Conservation (phyloP, 2,329 filamentous ascomycete species). For the Ophiostoma piceae region DNA sequence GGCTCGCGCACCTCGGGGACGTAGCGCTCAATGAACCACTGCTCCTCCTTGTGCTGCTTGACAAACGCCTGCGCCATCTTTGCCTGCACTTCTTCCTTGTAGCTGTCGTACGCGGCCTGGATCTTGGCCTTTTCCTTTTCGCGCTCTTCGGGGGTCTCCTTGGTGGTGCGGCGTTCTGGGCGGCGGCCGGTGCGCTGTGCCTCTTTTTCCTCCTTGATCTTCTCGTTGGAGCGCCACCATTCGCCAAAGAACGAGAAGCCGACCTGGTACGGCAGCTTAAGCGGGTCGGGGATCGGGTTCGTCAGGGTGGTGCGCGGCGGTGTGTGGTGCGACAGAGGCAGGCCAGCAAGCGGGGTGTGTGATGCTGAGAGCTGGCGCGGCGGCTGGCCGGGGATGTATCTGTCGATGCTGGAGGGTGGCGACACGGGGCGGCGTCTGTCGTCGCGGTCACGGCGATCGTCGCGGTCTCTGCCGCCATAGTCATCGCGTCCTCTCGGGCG, state of each 20-base stretch:
- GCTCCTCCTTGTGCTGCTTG: constrained; percentile 84
- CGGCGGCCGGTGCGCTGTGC: constrained; percentile 63
- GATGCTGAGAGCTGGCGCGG: constrained; percentile 40
- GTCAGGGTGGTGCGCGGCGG: constrained; percentile 45
- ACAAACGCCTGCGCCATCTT: constrained; percentile 89
- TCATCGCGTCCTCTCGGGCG: constrained; percentile 62
- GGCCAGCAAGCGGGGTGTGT: constrained; percentile 63
- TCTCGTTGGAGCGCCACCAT: constrained; percentile 79
- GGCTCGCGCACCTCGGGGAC: constrained; percentile 73
- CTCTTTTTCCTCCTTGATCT: constrained; percentile 76
- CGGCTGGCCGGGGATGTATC: constrained; percentile 72
- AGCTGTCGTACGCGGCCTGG: constrained; percentile 61
- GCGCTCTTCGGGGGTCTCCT: constrained; percentile 65
- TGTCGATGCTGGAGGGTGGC: constrained; percentile 69
- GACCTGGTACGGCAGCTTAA: constrained; percentile 70
- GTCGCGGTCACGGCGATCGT: constrained; percentile 30
- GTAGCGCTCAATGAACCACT: constrained; percentile 97
- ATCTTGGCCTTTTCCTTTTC: constrained; percentile 76
- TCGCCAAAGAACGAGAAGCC: constrained; percentile 82
- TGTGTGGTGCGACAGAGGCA: constrained; percentile 62
- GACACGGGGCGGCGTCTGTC: constrained; percentile 58
- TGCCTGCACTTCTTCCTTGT: constrained; percentile 63
- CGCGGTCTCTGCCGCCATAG: constrained; percentile 38
- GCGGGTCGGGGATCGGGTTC: constrained; percentile 68
- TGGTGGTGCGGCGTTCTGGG: constrained; percentile 58